phyloP scores from a whole-genome alignment of 2,329 filamentous ascomycete species.

The Coniochaeta sp. region DNA sequence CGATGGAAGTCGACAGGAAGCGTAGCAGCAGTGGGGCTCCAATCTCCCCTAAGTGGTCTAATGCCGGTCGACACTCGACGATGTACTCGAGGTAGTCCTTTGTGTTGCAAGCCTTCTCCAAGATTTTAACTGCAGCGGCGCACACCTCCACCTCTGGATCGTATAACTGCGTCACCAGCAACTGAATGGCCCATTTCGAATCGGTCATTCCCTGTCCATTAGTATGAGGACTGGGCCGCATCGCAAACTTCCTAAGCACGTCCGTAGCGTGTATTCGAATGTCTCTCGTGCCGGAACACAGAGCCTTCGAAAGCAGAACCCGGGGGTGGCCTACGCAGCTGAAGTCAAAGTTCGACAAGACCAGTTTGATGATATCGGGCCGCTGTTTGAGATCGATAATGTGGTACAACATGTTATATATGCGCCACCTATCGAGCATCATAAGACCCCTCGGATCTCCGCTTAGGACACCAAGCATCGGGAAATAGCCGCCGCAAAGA shows the following conservation, averaged over 20 bases:
- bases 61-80: constrained; percentile 86
- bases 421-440: constrained; percentile 92
- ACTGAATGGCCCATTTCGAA: constrained; percentile 91
- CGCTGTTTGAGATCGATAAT: constrained; percentile 88
- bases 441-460: constrained; percentile 74
- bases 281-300: constrained; percentile 85
- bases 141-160: constrained; percentile 97
- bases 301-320: constrained; percentile 85
- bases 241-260: constrained; percentile 79
- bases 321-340: constrained; percentile 80
- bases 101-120: constrained; percentile 95
- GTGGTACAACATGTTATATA: constrained; percentile 99
- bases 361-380: constrained; percentile 81
- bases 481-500: constrained; percentile 86
- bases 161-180: constrained; percentile 97
- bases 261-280: constrained; percentile 88
- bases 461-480: constrained; percentile 82
- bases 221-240: constrained; percentile 33
- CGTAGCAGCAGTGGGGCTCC: constrained; percentile 86
- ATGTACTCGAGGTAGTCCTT: constrained; percentile 90
- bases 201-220: constrained; percentile 45
- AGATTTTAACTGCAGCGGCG: constrained; percentile 89
- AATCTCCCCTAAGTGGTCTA: constrained; percentile 95
- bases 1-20: constrained; percentile 91
- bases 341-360: constrained; percentile 90